Percentiles rank a stretch among this genome's conserved stretches.
Conservation (phyloP, 768 basidiomycete species). For the Agaricus blazei region DNA sequence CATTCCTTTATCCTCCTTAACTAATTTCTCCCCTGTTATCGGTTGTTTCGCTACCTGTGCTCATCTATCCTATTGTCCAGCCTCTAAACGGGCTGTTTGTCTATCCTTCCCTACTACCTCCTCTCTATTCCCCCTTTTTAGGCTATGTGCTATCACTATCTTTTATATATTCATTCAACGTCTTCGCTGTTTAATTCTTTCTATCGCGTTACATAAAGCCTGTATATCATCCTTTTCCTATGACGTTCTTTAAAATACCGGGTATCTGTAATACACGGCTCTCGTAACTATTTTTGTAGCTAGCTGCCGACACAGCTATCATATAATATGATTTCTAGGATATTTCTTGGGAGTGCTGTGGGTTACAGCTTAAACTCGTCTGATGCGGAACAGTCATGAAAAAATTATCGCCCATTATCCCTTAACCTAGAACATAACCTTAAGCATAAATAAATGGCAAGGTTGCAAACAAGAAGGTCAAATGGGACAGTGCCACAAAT, state of each 20-base stretch:
- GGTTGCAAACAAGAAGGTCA: no score
- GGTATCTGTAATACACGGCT: no score
- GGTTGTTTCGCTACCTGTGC: background rate
- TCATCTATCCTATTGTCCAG: conserved; percentile 1
- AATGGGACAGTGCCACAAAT: background rate
- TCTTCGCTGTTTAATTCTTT: background rate
- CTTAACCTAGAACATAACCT: no score
- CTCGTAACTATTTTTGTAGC: no score
- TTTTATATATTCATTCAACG: background rate
- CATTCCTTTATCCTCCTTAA: background rate
- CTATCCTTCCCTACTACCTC: conserved; percentile 4
- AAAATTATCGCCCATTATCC: no score
- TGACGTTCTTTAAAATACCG: no score
- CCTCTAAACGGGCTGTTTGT: conserved; percentile 10
- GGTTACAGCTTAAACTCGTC: no score
- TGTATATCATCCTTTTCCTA: conserved; percentile 4
- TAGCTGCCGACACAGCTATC: no score
- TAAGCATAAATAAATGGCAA: no score
- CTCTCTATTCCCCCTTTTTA: background rate
- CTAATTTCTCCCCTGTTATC: conserved; percentile 3
- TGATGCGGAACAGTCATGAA: no score
- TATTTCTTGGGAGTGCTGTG: no score
- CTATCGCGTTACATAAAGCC: background rate
- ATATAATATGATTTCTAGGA: no score
- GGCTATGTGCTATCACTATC: background rate